Evolutionary conservation across 1,284 basidiomycete species (phyloP).

Genomic region (Melanopsichium pennsylvanicum): DNA sequence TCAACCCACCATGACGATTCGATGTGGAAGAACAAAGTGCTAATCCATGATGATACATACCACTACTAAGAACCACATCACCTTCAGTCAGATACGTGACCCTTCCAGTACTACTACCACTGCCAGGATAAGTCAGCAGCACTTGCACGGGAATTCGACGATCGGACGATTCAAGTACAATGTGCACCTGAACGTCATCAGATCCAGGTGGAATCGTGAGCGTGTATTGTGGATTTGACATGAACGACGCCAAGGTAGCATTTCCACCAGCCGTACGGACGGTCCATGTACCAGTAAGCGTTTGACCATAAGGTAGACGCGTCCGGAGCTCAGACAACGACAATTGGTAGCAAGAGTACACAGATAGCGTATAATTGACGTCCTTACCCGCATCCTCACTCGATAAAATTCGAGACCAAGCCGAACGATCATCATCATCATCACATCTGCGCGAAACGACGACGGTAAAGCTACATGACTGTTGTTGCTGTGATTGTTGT

Average conservation of each 20-base stretch:
- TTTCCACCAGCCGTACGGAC: constrained; percentile 84
- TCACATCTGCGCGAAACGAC: constrained; percentile 60
- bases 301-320: constrained; percentile 27
- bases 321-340: constrained; percentile 33
- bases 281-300: constrained; percentile 69
- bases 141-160: constrained; percentile 77
- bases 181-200: constrained; percentile 56
- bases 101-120: constrained; percentile 67
- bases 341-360: constrained; percentile 68
- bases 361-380: constrained; percentile 70
- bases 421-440: background rate
- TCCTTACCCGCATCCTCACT: constrained; percentile 2
- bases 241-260: constrained; percentile 78
- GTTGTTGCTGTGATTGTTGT: constrained; percentile 1
- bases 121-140: constrained; percentile 68
- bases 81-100: constrained; percentile 70
- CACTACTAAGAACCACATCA: constrained; percentile 77
- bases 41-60: constrained; percentile 81
- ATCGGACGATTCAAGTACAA: constrained; percentile 73
- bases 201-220: constrained; percentile 66
- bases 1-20: too few relatives aligned
- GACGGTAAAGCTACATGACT: constrained; percentile 48
- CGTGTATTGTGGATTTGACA: constrained; percentile 88
- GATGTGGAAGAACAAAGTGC: constrained; percentile 71
- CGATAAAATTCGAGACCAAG: constrained; percentile 1